phyloP scores from a whole-genome alignment of 345 rosid genomes.

The Murraya paniculata region DNA sequence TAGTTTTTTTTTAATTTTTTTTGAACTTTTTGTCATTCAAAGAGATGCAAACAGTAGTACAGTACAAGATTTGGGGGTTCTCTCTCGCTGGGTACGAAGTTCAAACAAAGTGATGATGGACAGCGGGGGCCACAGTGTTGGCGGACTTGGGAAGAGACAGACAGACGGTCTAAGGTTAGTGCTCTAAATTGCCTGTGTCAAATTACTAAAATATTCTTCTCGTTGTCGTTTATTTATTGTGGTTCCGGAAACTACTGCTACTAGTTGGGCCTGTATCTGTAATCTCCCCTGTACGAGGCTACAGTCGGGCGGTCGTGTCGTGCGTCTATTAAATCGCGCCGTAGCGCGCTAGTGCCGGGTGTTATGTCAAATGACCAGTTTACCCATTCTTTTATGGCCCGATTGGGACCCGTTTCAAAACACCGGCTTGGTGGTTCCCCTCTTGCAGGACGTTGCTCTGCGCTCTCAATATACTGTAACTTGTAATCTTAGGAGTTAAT shows the following conservation, averaged over 20 bases:
- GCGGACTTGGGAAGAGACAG: constrained; percentile 24
- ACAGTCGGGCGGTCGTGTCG: background rate
- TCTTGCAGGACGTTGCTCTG: background rate
- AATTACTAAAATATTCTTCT: constrained; percentile 13
- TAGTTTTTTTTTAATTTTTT: background rate
- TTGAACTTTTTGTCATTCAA: background rate
- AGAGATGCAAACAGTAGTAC: background rate
- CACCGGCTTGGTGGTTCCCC: constrained; percentile 1
- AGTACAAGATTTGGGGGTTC: background rate
- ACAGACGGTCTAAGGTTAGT: constrained; percentile 19
- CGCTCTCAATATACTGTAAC: background rate
- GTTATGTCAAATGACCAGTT: background rate
- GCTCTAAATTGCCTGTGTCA: constrained; percentile 1
- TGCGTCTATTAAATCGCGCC: background rate
- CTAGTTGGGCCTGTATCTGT: background rate
- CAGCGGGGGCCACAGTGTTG: constrained; percentile 18
- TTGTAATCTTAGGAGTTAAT: background rate
- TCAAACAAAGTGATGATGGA: constrained; percentile 27
- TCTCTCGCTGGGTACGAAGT: constrained; percentile 26
- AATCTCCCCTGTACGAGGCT: background rate
- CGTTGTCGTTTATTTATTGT: background rate
- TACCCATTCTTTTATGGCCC: background rate
- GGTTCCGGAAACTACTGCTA: background rate
- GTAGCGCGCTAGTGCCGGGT: background rate
- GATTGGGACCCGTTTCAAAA: background rate